Base-by-base conservation (phyloP, 352 stramenopile genomes). In the Hyaloperonospora brassicae region DNA sequence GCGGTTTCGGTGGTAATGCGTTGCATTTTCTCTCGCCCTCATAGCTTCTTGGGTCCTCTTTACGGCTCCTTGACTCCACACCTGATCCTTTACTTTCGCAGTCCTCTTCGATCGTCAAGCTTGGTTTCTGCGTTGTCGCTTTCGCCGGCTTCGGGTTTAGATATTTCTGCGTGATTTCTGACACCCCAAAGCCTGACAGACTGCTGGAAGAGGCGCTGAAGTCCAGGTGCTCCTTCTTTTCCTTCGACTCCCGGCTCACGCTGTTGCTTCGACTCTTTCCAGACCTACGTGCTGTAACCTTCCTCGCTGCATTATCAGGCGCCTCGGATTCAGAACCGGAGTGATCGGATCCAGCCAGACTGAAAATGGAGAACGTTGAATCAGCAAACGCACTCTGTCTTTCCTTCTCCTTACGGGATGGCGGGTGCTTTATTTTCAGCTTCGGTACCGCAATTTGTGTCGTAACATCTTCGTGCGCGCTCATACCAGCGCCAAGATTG, bases 311-410 rank as follows among this genome's bases (percentile, higher is more conserved):
- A 36, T 63, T 52, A 21, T 50, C 59, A 31, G 44, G 50, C 2
- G 50, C 48, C 25, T 59, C 57, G 5, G 50, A 35, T 48, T 59
- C 52, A 40, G 55, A 76, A 17, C 72, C 74, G n/a, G 74, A 79
- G 31, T 84, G 71, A 14, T 73, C 63, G 5, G 66, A 63, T 12
- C 47, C 65, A 1, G 63, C 60, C 14, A 76, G 42, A 54, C 67
- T 76, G 55, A 76, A 76, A 59, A 76, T 76, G 41, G 67, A 76
- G 25, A 70, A 70, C 25, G 67, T 59, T 5, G 55, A 71, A 43
- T 72, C 67, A 10, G 50, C 63, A 47, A 67, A 67, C 13, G 49
- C 43, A 53, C 55, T 68, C 43, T 55, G 39, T n/a, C 34, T 49
- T 31, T 66, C 48, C 52, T 55, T 52, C 13, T 62, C 47, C 47